A percentile compares a stretch with the other conserved stretches of the same genome.
These are phyloP conservation scores for Strigomonas culicis DNA, from an alignment of 208 protist species.

Conservation along the genomic window DNA sequence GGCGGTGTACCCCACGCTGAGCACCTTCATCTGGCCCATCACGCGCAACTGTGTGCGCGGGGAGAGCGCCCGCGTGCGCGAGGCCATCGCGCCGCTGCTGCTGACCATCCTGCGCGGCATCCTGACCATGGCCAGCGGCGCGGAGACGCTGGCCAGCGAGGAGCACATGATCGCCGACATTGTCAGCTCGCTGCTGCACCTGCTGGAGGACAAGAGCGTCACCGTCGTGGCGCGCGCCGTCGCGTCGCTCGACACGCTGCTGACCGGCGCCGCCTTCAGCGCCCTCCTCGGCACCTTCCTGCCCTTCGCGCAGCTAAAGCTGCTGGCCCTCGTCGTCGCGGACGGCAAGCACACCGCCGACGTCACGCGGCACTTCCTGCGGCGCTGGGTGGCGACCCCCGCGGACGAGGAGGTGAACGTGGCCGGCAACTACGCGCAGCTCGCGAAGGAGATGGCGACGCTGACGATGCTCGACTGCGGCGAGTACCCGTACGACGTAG, in stretches of 20 bases:
- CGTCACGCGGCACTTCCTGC: constrained; percentile 58
- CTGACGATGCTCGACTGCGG: constrained; percentile 29
- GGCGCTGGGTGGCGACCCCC: constrained; percentile 53
- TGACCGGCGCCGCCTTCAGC: constrained; percentile 40
- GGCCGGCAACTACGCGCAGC: constrained; percentile 22
- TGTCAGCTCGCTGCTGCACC: constrained; percentile 64
- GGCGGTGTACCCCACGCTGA: constrained; percentile 45
- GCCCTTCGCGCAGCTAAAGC: constrained; percentile 58
- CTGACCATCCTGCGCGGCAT: constrained; percentile 37
- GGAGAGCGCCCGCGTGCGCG: constrained; percentile 66
- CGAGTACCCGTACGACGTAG: constrained; percentile 63
- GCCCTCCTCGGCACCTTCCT: constrained; percentile 38
- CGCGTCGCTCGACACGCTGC: constrained; percentile 55
- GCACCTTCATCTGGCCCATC: constrained; percentile 65
- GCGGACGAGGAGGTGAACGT: background rate
- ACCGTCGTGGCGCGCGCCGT: constrained; percentile 69
- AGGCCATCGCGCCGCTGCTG: constrained; percentile 73
- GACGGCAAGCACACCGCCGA: constrained; percentile 33
- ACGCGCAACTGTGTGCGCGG: constrained; percentile 60
- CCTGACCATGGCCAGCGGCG: background rate
- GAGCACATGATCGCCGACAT: constrained; percentile 38
- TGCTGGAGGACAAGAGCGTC: constrained; percentile 69
- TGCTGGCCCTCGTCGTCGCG: constrained; percentile 36
- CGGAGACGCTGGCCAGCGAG: background rate
- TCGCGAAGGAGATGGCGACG: constrained; percentile 52